Conservation (phyloP, 228 moss, liverwort and hornwort species). For the Sphagnum fallax region DNA sequence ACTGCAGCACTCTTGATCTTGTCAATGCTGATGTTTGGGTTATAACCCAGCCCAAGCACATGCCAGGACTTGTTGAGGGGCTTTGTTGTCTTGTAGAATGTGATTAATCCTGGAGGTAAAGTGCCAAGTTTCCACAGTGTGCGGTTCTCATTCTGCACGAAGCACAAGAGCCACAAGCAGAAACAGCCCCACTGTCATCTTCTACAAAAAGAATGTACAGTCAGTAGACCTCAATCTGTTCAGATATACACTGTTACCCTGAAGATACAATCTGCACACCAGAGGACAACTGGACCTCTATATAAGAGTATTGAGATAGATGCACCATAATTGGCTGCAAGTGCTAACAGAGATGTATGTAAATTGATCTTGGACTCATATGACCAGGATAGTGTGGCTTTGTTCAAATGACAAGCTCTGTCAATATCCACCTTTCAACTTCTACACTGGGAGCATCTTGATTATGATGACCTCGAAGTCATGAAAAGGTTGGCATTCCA, state of each 20-base stretch:
- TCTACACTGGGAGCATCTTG: too few relatives aligned
- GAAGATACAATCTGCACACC: neutral
- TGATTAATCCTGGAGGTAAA: conserved; percentile 86
- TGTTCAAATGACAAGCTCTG: too few relatives aligned
- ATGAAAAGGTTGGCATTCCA: too few relatives aligned
- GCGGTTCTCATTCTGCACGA: conserved; percentile 79
- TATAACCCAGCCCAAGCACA: conserved; percentile 88
- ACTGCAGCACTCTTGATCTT: conserved; percentile 85
- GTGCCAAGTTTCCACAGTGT: conserved; percentile 96
- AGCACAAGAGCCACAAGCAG: conserved; percentile 1
- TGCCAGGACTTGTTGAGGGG: conserved; percentile 92
- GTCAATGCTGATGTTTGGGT: conserved; percentile 73
- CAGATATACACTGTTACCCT: neutral
- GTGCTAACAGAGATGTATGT: too few relatives aligned
- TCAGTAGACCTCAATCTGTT: neutral
- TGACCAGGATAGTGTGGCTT: too few relatives aligned
- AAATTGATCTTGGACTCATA: too few relatives aligned
- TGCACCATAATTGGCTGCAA: neutral
- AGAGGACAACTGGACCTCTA: neutral
- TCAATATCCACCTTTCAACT: too few relatives aligned
- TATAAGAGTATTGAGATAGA: neutral
- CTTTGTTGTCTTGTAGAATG: conserved; percentile 89
- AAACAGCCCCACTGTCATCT: neutral
- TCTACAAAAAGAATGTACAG: neutral
- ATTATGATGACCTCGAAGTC: too few relatives aligned